phyloP scores from a whole-genome alignment of 306 rosid genomes.

The Vigna mungo region DNA sequence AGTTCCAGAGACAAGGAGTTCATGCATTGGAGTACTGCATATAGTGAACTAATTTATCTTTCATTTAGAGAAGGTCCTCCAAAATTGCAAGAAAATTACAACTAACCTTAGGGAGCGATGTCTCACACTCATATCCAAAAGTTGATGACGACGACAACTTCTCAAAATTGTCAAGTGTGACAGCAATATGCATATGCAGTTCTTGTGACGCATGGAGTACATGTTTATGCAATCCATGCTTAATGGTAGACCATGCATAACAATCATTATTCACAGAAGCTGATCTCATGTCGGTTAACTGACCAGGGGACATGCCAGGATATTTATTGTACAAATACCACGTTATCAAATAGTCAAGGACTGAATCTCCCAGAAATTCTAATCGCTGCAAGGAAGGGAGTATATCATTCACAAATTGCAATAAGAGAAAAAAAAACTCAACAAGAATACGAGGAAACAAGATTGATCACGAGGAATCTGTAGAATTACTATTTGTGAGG shows the following conservation, averaged over 20 bases:
- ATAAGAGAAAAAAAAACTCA: neutral
- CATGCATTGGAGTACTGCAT: no score
- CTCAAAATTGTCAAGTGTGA: conserved; percentile 44
- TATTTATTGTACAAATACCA: conserved; percentile 60
- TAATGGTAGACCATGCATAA: conserved; percentile 70
- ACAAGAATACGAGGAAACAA: neutral
- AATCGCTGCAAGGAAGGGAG: conserved; percentile 63
- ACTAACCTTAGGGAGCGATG: conserved; percentile 80
- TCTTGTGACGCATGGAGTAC: conserved; percentile 64
- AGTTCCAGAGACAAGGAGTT: no score
- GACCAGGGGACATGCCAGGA: conserved; percentile 73
- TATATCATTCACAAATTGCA: conserved; percentile 20
- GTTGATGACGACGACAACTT: conserved; percentile 50
- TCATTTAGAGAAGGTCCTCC: no score
- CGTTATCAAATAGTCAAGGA: conserved; percentile 73
- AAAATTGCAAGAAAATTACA: no score
- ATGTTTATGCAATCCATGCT: conserved; percentile 67
- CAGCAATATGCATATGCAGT: conserved; percentile 60
- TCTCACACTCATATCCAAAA: conserved; percentile 78
- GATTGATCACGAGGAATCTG: neutral
- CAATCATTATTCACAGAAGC: conserved; percentile 82
- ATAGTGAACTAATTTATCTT: no score
- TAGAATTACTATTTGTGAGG: conserved; percentile 15
- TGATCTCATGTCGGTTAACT: conserved; percentile 82
- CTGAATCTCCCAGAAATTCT: conserved; percentile 83